Conservation (phyloP, 2,329 filamentous ascomycete species). For the Tolypocladium nubicola region DNA sequence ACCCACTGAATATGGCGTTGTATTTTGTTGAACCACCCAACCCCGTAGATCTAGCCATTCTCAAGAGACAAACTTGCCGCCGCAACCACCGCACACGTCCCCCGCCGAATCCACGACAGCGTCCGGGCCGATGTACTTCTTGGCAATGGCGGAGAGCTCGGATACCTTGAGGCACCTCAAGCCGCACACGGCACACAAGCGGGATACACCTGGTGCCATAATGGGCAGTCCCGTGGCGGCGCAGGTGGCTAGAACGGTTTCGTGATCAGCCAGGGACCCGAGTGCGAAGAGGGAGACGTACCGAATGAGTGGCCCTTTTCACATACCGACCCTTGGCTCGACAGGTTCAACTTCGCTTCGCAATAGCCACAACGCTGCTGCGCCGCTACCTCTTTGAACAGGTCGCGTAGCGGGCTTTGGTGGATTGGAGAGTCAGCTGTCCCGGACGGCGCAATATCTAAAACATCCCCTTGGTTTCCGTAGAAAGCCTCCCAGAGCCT, state of each 20-base stretch:
- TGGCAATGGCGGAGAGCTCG: conserved; percentile 26
- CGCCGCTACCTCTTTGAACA: conserved; percentile 25
- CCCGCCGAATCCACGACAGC: conserved; percentile 18
- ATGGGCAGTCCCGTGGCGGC: conserved; percentile 44
- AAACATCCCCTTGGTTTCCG: conserved; percentile 35
- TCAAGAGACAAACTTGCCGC: conserved; percentile 30
- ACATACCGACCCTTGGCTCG: conserved; percentile 26
- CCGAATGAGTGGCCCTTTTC: conserved; percentile 28
- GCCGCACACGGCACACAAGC: conserved; percentile 44
- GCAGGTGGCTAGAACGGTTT: conserved; percentile 33
- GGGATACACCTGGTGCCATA: conserved; percentile 40
- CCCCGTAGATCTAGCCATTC: background rate
- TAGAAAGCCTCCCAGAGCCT: conserved; percentile 50
- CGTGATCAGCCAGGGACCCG: background rate
- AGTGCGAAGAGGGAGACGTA: conserved; percentile 11
- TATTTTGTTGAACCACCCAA: too few relatives aligned
- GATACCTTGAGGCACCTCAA: conserved; percentile 36
- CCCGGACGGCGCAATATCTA: conserved; percentile 23
- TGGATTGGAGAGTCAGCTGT: conserved; percentile 3
- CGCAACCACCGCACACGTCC: conserved; percentile 28
- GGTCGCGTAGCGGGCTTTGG: conserved; percentile 19
- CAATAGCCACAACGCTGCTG: conserved; percentile 39
- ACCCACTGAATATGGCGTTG: too few relatives aligned
- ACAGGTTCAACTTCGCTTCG: conserved; percentile 18
- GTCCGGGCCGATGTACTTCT: conserved; percentile 16